These are phyloP conservation scores for Wickerhamomyces hampshirensis DNA, from an alignment of 805 yeast species.

Conservation along the genomic window DNA sequence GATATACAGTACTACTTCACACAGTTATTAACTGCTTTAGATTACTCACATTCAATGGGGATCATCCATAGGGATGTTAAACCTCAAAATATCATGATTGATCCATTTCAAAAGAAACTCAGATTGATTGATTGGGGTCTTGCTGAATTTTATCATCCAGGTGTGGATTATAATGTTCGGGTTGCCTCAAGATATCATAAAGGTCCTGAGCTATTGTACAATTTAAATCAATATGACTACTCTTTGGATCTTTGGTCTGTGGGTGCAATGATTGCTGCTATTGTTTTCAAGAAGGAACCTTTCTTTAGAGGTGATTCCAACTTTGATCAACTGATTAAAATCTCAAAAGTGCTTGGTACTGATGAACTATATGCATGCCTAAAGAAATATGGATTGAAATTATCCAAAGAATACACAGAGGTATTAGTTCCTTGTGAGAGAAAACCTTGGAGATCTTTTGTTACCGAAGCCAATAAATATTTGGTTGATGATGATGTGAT, in stretches of 20 bases:
- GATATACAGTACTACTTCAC: slow-evolving; percentile 83
- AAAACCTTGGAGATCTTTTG: slow-evolving; percentile 81
- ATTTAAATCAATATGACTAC: slow-evolving; percentile 84
- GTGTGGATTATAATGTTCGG: slow-evolving; percentile 85
- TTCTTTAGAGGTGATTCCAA: slow-evolving; percentile 89
- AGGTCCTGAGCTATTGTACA: slow-evolving; percentile 88
- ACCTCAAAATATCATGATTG: slow-evolving; percentile 95
- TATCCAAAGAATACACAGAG: slow-evolving; percentile 74
- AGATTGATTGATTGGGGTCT: slow-evolving; percentile 94
- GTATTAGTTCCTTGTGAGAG: slow-evolving; percentile 66
- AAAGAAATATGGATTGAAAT: slow-evolving; percentile 61
- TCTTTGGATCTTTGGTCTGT: slow-evolving; percentile 92
- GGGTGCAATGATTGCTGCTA: slow-evolving; percentile 90
- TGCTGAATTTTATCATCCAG: slow-evolving; percentile 90
- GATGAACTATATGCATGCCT: slow-evolving; percentile 69
- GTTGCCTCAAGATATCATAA: slow-evolving; percentile 92
- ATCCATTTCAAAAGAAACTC: slow-evolving; percentile 62
- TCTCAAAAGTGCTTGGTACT: slow-evolving; percentile 83
- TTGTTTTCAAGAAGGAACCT: slow-evolving; percentile 86
- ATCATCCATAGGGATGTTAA: slow-evolving; percentile 95
- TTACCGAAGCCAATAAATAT: slow-evolving; percentile 64
- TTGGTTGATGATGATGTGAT: slow-evolving; percentile 67
- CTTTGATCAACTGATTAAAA: slow-evolving; percentile 86
- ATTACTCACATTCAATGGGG: slow-evolving; percentile 90
- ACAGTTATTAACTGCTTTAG: slow-evolving; percentile 77